phyloP scores from a whole-genome alignment of 129 eudicot genomes.

The Lactuca saligna region DNA sequence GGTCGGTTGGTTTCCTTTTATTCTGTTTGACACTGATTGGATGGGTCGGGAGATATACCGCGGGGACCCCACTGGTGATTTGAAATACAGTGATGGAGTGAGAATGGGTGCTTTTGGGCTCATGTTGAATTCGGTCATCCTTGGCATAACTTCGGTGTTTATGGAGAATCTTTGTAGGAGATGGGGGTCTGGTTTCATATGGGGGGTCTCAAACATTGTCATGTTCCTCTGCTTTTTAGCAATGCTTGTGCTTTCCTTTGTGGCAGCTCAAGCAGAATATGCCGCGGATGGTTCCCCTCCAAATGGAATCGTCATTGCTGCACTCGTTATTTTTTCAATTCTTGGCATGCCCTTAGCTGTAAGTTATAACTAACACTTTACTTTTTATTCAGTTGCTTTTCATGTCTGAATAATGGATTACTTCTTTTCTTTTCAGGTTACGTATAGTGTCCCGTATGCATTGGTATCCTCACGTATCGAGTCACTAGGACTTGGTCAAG shows the following conservation, averaged over 20 bases:
- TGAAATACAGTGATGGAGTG: conserved; percentile 69
- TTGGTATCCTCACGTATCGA: conserved; percentile 86
- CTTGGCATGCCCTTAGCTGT: conserved; percentile 95
- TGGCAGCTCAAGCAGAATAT: conserved; percentile 48
- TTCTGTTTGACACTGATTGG: conserved; percentile 97
- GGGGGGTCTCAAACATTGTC: conserved; percentile 87
- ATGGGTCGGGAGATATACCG: conserved; percentile 96
- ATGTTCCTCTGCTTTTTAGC: conserved; percentile 85
- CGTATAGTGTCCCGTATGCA: conserved; percentile 97
- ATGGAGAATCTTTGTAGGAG: conserved; percentile 86
- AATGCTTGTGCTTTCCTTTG: conserved; percentile 66
- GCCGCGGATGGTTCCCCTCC: conserved; percentile 59
- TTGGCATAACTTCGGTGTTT: conserved; percentile 77
- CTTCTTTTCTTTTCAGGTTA: conserved; percentile 48
- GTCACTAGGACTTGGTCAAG: conserved; percentile 96
- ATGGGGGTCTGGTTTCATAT: conserved; percentile 86
- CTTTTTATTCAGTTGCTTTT: not conserved
- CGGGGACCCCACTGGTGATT: conserved; percentile 82
- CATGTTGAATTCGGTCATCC: conserved; percentile 85
- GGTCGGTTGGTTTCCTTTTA: conserved; percentile 98
- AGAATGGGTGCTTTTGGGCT: conserved; percentile 94
- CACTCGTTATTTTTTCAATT: conserved; percentile 62
- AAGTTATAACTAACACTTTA: conserved; percentile 30
- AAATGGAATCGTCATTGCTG: conserved; percentile 68
- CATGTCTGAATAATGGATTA: not conserved